Conservation (phyloP, 345 rosid genomes). For the Sisymbrium irio region DNA sequence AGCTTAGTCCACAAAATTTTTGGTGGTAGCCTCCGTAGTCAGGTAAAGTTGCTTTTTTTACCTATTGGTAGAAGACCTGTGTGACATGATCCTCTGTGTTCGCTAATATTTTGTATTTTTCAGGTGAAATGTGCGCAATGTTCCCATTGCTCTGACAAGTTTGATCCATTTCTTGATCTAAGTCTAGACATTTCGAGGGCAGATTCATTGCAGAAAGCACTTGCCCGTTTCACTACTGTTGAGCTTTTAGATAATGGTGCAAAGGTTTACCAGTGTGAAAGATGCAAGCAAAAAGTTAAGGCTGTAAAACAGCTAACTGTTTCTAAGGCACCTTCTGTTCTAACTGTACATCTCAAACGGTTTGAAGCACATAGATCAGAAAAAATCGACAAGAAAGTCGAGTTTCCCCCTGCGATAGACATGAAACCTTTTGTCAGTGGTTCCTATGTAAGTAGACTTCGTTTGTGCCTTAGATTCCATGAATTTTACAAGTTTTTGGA, state of each 20-base stretch:
- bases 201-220: constrained; percentile 69
- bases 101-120: constrained; percentile 1
- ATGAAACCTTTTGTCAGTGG: constrained; percentile 82
- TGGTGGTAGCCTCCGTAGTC: constrained; percentile 93
- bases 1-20: constrained; percentile 96
- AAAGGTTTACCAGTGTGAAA: constrained; percentile 83
- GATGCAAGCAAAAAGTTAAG: constrained; percentile 82
- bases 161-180: constrained; percentile 85
- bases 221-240: constrained; percentile 68
- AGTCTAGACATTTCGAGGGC: constrained; percentile 88
- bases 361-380: constrained; percentile 74
- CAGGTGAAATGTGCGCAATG: constrained; percentile 89
- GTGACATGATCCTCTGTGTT: not conserved
- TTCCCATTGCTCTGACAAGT: constrained; percentile 69
- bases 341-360: constrained; percentile 83
- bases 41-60: constrained; percentile 43
- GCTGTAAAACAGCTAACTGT: constrained; percentile 86
- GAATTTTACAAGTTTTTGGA: not conserved
- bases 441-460: constrained; percentile 60
- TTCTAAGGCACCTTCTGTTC: constrained; percentile 82
- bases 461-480: not conserved
- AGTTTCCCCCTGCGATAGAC: constrained; percentile 60
- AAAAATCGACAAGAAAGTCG: constrained; percentile 74
- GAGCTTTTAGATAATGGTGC: constrained; percentile 88
- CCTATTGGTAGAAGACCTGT: not conserved